Evolutionary conservation across 768 basidiomycete species (phyloP).

Genomic region (Lactarius psammicola): DNA sequence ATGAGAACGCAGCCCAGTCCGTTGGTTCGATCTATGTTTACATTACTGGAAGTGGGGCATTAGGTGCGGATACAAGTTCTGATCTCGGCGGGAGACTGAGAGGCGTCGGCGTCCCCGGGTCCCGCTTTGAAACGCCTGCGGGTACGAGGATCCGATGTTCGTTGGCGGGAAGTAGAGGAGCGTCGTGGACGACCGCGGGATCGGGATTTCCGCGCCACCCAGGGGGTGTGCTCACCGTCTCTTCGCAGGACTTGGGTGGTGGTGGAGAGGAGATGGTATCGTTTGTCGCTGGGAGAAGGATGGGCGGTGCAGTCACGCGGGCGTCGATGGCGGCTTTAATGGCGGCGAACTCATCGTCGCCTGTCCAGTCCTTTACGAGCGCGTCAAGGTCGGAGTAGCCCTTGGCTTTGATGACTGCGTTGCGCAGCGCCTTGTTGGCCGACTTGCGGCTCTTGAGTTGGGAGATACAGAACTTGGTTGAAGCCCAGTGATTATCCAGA

Average conservation of each 20-base stretch:
- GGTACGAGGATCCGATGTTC: constrained; percentile 21
- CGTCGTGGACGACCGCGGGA: constrained; percentile 18
- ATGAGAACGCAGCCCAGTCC: too few species aligned
- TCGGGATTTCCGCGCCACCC: constrained; percentile 28
- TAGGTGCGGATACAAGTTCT: not conserved
- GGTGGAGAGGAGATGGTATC: not conserved
- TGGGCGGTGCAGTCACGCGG: constrained; percentile 13
- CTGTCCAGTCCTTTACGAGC: constrained; percentile 28
- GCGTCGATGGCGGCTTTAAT: constrained; percentile 24
- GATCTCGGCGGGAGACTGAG: constrained; percentile 1
- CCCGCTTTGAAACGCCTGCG: constrained; percentile 24
- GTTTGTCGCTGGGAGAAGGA: constrained; percentile 18
- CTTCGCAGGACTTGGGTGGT: not conserved
- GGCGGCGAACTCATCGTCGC: constrained; percentile 28
- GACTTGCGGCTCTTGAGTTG: constrained; percentile 77
- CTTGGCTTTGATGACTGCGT: constrained; percentile 59
- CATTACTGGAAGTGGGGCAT: constrained; percentile 7
- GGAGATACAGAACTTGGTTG: constrained; percentile 83
- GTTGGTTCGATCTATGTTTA: not conserved
- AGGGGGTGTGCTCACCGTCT: constrained; percentile 18
- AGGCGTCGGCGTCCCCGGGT: constrained; percentile 28
- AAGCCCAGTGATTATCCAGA: constrained; percentile 73
- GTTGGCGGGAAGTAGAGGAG: constrained; percentile 25
- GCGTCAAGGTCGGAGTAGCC: constrained; percentile 39
- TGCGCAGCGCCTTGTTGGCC: constrained; percentile 55